A percentile compares a stretch with the other conserved stretches of the same genome.
phyloP scores from a whole-genome alignment of 345 rosid genomes.

The Bruguiera sexangula region DNA sequence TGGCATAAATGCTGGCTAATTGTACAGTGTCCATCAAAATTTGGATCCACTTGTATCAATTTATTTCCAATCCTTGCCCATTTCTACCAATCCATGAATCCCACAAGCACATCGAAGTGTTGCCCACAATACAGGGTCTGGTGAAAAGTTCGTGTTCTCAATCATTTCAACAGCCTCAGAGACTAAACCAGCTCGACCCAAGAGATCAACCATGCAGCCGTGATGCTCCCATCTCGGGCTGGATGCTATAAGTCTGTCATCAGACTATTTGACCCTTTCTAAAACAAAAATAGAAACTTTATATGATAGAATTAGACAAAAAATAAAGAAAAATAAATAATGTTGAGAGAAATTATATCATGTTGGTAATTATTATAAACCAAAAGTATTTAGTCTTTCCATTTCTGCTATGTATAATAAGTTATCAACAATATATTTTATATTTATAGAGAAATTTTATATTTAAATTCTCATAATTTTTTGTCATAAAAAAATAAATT shows the following conservation, averaged over 20 bases:
- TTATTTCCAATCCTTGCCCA: conserved; percentile 22
- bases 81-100: conserved; percentile 24
- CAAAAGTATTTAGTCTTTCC: too few species aligned
- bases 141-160: conserved; percentile 8
- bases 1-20: conserved; percentile 30
- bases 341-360: too few species aligned
- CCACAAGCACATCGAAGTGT: conserved; percentile 26
- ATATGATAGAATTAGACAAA: too few species aligned
- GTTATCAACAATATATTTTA: too few species aligned
- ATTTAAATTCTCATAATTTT: too few species aligned
- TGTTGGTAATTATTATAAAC: too few species aligned
- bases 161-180: conserved; percentile 23
- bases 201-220: conserved; percentile 35
- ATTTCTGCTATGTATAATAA: too few species aligned
- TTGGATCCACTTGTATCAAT: conserved; percentile 27
- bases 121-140: conserved; percentile 28
- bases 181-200: conserved; percentile 30
- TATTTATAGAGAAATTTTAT: too few species aligned
- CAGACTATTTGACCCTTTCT: not conserved
- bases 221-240: conserved; percentile 32
- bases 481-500: too few species aligned
- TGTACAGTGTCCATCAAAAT: conserved; percentile 27
- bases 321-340: too few species aligned
- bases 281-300: too few species aligned
- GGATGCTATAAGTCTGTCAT: conserved; percentile 22